These are phyloP conservation scores for Trametes cingulata DNA, from an alignment of 768 basidiomycete species.

Conservation along the genomic window DNA sequence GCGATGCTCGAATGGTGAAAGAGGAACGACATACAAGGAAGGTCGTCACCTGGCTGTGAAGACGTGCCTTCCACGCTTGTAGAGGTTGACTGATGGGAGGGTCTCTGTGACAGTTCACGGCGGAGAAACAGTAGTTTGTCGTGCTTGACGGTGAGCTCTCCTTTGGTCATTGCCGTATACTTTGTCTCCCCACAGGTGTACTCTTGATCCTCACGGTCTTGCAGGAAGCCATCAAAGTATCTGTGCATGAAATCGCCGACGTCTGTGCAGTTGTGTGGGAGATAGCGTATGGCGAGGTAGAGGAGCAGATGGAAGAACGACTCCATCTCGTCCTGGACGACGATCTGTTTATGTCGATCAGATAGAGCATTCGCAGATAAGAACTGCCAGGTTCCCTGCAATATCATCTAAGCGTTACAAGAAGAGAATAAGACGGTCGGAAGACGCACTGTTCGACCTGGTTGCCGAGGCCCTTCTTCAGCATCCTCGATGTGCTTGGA, in stretches of 20 bases:
- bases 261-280: conserved; percentile 17
- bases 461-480: background rate
- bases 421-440: background rate
- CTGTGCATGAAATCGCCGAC: conserved; percentile 17
- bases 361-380: background rate
- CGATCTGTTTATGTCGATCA: background rate
- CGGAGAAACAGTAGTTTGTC: too few species aligned
- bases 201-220: too few species aligned
- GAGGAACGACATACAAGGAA: too few species aligned
- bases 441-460: background rate
- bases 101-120: too few species aligned
- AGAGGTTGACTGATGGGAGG: too few species aligned
- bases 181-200: too few species aligned
- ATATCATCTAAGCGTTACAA: background rate
- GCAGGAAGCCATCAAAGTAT: conserved; percentile 1
- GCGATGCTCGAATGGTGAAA: too few species aligned
- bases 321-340: conserved; percentile 8
- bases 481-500: background rate
- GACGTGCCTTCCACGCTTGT: too few species aligned
- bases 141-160: too few species aligned
- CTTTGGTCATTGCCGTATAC: too few species aligned
- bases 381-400: conserved; percentile 15
- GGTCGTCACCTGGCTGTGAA: too few species aligned
- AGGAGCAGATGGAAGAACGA: conserved; percentile 12
- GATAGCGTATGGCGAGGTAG: conserved; percentile 12